Evolutionary conservation across 352 stramenopile genomes (phyloP).

Genomic region (Globisporangium apiculatum): DNA sequence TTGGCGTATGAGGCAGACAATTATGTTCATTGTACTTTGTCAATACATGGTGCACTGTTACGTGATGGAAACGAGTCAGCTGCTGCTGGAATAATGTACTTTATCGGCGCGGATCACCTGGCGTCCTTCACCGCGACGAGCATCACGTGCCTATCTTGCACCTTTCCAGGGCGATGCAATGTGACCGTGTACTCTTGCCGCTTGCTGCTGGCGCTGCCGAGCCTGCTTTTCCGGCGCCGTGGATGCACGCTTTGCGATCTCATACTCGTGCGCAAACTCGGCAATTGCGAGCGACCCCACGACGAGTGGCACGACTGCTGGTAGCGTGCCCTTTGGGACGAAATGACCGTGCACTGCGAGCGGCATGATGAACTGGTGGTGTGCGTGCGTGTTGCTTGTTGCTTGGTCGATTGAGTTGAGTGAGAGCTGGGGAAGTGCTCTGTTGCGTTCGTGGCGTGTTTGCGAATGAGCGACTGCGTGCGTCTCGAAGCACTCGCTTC

Average conservation of each 20-base stretch:
- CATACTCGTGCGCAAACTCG: conserved; percentile 11
- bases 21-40: too few relatives aligned
- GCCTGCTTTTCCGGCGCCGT: not conserved
- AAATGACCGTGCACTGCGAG: not conserved
- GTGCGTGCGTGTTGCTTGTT: not conserved
- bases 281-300: conserved; percentile 10
- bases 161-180: too few relatives aligned
- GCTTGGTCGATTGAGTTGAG: not conserved
- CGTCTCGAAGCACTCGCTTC: too few relatives aligned
- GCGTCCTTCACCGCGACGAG: too few relatives aligned
- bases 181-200: too few relatives aligned
- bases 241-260: conserved; percentile 4
- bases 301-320: conserved; percentile 6
- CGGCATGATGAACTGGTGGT: not conserved
- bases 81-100: too few relatives aligned
- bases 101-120: too few relatives aligned
- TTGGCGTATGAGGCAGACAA: too few relatives aligned
- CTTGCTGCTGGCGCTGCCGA: not conserved
- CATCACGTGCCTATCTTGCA: too few relatives aligned
- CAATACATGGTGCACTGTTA: too few relatives aligned
- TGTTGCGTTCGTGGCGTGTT: not conserved
- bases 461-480: not conserved
- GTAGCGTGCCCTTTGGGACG: conserved; percentile 36
- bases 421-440: not conserved
- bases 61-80: too few relatives aligned